phyloP scores from a whole-genome alignment of 2,329 filamentous ascomycete genomes.

The Elsinoe batatas region DNA sequence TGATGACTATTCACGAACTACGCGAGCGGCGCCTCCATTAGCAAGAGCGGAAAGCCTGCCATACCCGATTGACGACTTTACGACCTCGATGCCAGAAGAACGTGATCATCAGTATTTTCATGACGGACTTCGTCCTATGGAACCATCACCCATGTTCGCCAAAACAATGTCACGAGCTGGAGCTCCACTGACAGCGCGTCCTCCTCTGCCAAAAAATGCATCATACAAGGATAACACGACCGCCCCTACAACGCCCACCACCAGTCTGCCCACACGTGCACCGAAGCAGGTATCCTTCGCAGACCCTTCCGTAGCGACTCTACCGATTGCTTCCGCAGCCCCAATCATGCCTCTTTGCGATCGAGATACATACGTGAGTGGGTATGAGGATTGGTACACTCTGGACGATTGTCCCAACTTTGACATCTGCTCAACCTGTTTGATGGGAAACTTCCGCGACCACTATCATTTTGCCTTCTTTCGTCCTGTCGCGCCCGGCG shows the following conservation, averaged over 20 bases:
- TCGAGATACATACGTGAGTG: slow-evolving; percentile 50
- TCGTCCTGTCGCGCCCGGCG: slow-evolving; percentile 46
- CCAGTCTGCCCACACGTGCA: neutral
- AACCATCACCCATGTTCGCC: slow-evolving; percentile 15
- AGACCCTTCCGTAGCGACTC: neutral
- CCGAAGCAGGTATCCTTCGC: neutral
- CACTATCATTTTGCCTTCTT: slow-evolving; percentile 62
- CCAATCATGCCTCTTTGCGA: slow-evolving; percentile 52
- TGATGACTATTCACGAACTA: slow-evolving; percentile 15
- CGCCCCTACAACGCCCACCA: neutral
- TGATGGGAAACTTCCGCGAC: slow-evolving; percentile 55
- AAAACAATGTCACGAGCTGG: slow-evolving; percentile 12
- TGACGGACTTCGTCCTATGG: slow-evolving; percentile 12
- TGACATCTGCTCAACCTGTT: slow-evolving; percentile 75
- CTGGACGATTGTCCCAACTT: slow-evolving; percentile 61
- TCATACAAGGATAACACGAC: slow-evolving; percentile 6
- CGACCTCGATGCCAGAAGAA: slow-evolving; percentile 34
- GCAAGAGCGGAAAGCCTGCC: slow-evolving; percentile 28
- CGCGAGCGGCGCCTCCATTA: neutral
- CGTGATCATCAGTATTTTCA: slow-evolving; percentile 31
- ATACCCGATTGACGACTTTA: slow-evolving; percentile 37
- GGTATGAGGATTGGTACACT: slow-evolving; percentile 71
- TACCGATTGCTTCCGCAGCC: neutral
- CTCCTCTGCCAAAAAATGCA: neutral
- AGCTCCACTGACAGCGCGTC: slow-evolving; percentile 1